Evolutionary conservation across 169 alveolate species (phyloP).

Genomic region (Theileria orientalis): DNA sequence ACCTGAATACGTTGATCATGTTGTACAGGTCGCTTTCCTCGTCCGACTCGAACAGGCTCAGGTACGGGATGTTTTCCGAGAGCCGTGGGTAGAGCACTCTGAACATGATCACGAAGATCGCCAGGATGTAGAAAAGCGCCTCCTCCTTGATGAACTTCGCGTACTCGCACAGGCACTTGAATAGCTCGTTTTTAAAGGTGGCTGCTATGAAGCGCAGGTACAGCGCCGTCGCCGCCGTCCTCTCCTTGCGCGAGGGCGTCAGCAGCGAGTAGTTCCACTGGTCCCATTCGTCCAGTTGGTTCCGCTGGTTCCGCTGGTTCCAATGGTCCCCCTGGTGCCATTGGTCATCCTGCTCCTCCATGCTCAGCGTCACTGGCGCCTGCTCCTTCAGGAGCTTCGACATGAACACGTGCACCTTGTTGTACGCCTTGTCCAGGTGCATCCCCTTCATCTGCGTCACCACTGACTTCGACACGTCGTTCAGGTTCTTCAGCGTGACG

Average conservation of each 20-base stretch:
- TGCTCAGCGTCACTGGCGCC: constrained; percentile 20
- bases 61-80: neutral
- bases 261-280: constrained; percentile 7
- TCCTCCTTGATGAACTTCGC: neutral
- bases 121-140: constrained; percentile 9
- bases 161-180: constrained; percentile 12
- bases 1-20: constrained; percentile 16
- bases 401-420: constrained; percentile 32
- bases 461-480: constrained; percentile 3
- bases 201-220: neutral
- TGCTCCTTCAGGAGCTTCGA: constrained; percentile 24
- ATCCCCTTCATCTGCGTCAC: constrained; percentile 20
- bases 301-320: too few species aligned
- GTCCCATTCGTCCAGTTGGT: neutral
- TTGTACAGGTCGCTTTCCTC: neutral
- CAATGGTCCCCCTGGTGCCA: neutral
- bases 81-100: constrained; percentile 7
- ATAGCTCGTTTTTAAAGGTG: constrained; percentile 11
- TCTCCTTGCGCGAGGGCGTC: constrained; percentile 14
- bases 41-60: neutral
- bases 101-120: constrained; percentile 5
- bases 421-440: constrained; percentile 24
- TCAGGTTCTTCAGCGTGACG: neutral
- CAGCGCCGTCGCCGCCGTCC: neutral
- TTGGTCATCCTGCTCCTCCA: neutral